phyloP scores from a whole-genome alignment of 2,329 filamentous ascomycete species.

The Cladophialophora carrionii region DNA sequence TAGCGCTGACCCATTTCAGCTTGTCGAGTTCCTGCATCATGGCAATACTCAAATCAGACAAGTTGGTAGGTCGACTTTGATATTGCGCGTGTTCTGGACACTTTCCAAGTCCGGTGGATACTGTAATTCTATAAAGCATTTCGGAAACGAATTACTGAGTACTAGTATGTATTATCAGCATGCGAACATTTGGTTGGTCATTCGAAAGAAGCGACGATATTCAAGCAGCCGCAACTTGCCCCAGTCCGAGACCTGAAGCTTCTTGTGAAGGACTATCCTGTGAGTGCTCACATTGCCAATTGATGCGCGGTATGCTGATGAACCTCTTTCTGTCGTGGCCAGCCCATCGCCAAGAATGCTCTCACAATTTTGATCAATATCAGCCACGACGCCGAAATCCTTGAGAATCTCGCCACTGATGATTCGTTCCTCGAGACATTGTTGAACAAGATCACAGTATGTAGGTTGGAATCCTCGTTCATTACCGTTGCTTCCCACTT shows the following conservation, averaged over 20 bases:
- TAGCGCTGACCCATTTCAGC: constrained; percentile 53
- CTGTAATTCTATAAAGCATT: neutral
- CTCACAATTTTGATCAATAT: constrained; percentile 77
- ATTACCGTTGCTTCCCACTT: neutral
- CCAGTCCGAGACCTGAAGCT: constrained; percentile 88
- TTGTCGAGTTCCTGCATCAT: constrained; percentile 91
- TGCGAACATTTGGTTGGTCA: constrained; percentile 86
- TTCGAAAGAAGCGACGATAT: constrained; percentile 73
- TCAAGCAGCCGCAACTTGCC: constrained; percentile 77
- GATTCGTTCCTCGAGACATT: constrained; percentile 78
- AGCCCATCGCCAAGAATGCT: constrained; percentile 92
- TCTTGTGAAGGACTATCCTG: constrained; percentile 78
- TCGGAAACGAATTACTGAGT: constrained; percentile 2
- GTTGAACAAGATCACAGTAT: constrained; percentile 71
- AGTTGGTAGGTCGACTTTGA: constrained; percentile 59
- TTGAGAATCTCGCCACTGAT: constrained; percentile 73
- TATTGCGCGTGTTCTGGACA: neutral
- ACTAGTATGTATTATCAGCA: constrained; percentile 43
- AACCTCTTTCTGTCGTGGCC: neutral
- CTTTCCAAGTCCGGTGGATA: neutral
- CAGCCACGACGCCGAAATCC: constrained; percentile 73
- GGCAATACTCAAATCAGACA: constrained; percentile 88
- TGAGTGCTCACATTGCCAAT: constrained; percentile 51
- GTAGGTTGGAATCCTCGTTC: constrained; percentile 8
- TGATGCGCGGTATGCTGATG: neutral